Percentiles rank a stretch among this genome's conserved stretches.
Conservation (phyloP, 1,284 basidiomycete species). For the Ustilago loliicola region DNA sequence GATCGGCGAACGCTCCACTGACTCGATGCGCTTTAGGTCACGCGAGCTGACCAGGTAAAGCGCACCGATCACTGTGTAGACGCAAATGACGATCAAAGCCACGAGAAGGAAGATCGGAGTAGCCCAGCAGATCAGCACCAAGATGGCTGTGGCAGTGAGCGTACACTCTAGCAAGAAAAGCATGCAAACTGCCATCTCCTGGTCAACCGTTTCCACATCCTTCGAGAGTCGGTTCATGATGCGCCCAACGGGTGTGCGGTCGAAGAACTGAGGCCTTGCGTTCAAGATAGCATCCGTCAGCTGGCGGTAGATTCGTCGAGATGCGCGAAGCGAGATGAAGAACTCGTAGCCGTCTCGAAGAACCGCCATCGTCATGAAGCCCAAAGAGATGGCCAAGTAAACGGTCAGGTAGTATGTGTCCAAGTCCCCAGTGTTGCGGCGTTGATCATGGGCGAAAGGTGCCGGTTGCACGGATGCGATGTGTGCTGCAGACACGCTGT, state of each 20-base stretch:
- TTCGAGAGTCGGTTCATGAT: slow-evolving; percentile 69
- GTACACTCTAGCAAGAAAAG: slow-evolving; percentile 58
- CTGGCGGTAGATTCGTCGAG: slow-evolving; percentile 62
- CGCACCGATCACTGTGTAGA: slow-evolving; percentile 65
- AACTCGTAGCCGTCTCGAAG: slow-evolving; percentile 60
- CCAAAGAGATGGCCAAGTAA: slow-evolving; percentile 56
- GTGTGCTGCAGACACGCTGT: neutral
- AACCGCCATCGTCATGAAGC: slow-evolving; percentile 60
- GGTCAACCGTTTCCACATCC: slow-evolving; percentile 69
- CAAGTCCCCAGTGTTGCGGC: slow-evolving; percentile 33
- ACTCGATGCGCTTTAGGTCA: slow-evolving; percentile 69
- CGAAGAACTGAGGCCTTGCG: slow-evolving; percentile 74
- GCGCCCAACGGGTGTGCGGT: slow-evolving; percentile 67
- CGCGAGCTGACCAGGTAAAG: slow-evolving; percentile 68
- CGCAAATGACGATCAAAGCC: slow-evolving; percentile 55
- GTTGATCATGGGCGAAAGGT: neutral
- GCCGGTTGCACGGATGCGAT: neutral
- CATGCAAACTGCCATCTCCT: slow-evolving; percentile 64
- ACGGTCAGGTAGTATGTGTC: slow-evolving; percentile 65
- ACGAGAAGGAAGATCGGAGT: slow-evolving; percentile 61
- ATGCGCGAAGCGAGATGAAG: slow-evolving; percentile 62
- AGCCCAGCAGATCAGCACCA: slow-evolving; percentile 66
- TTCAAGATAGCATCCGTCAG: slow-evolving; percentile 88
- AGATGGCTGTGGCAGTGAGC: slow-evolving; percentile 57
- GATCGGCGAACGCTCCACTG: slow-evolving; percentile 68